Conservation (phyloP, 495 filamentous ascomycete species). For the Aspergillus affinis region DNA sequence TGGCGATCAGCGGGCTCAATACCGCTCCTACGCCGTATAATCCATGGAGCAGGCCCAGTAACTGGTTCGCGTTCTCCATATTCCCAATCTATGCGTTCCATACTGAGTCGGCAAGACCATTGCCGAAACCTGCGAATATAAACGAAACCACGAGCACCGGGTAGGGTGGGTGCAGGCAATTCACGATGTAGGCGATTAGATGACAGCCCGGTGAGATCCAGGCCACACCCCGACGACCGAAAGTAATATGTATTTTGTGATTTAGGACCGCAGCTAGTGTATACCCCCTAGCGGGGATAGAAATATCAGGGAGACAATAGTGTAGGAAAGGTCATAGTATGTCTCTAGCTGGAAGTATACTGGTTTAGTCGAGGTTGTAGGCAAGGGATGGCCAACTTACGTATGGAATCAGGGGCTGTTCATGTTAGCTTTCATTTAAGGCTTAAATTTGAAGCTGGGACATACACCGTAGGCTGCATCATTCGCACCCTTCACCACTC, state of each 20-base stretch:
- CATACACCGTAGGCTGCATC: conserved; percentile 78
- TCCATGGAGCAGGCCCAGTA: conserved; percentile 57
- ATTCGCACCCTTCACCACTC: conserved; percentile 76
- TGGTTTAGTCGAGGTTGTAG: too few relatives aligned
- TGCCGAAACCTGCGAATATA: conserved; percentile 59
- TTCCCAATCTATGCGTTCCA: conserved; percentile 67
- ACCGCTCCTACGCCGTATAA: conserved; percentile 60
- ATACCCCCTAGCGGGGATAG: conserved; percentile 62
- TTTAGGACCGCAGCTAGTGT: conserved; percentile 55
- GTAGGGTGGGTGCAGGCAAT: conserved; percentile 57
- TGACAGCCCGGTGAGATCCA: conserved; percentile 63
- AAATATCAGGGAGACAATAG: conserved; percentile 60
- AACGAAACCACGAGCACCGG: conserved; percentile 57
- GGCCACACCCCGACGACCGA: conserved; percentile 78
- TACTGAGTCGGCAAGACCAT: conserved; percentile 58
- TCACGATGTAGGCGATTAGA: conserved; percentile 60
- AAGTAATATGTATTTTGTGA: conserved; percentile 52
- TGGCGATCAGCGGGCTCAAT: conserved; percentile 55
- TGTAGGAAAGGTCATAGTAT: conserved; percentile 58
- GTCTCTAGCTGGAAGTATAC: conserved; percentile 48
- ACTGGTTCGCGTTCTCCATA: conserved; percentile 59
- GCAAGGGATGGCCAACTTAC: conserved; percentile 21
- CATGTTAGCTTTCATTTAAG: conserved; percentile 5
- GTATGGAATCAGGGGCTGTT: conserved; percentile 60
- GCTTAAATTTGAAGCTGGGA: conserved; percentile 8